Evolutionary conservation across 1,139 yeast genomes (phyloP), one percentile per base, ranked within the genome.

Genomic region (Debaryomyces nepalensis): DNA sequence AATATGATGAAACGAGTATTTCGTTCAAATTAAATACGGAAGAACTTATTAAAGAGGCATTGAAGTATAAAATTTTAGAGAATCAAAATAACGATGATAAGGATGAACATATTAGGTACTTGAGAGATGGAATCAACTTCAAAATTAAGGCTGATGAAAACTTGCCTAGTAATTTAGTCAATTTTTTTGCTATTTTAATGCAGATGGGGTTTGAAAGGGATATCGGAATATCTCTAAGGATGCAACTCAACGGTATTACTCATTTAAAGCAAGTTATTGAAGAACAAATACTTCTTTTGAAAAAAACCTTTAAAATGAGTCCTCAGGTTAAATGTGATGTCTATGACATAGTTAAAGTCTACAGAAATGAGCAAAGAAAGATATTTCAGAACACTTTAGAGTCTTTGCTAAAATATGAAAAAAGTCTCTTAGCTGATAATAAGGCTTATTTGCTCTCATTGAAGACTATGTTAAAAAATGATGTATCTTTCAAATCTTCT

Each of bases 391-490:
- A 26, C 5, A 20, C 46, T 12, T 30, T 42, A 22, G 48, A 45
- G 8, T 30, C 30, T 12, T 38, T 45, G 30, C 42, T 32, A 19
- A 26, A 23, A 16, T 34, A 33, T 31, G 48, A 45, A 31, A 45
- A 45, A 30, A 37, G 37, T 5, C 20, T 45, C 6, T 10, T 42
- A 16, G 40, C 41, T 11, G 20, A 37, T 20, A 27, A 42, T 31
- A 42, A 39, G 20, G 11, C 35, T 11, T 12, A 34, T 22, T 22
- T 45, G 7, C 19, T 33, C 12, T 40, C 48, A 7, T 42, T 45
- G 31, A 45, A 45, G 37, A 37, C 46, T 5, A 40, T 45, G 16
- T 20, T 45, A 27, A 45, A 42, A 30, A 39, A 33, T 30, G 48
- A 45, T 39, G 22, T 19, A 21, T 7, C 16, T 7, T 45, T 45